A percentile compares a stretch with the other conserved stretches of the same genome.
These are phyloP conservation scores for Eucalyptus caleyi DNA, from an alignment of 345 rosid species.

Conservation along the genomic window DNA sequence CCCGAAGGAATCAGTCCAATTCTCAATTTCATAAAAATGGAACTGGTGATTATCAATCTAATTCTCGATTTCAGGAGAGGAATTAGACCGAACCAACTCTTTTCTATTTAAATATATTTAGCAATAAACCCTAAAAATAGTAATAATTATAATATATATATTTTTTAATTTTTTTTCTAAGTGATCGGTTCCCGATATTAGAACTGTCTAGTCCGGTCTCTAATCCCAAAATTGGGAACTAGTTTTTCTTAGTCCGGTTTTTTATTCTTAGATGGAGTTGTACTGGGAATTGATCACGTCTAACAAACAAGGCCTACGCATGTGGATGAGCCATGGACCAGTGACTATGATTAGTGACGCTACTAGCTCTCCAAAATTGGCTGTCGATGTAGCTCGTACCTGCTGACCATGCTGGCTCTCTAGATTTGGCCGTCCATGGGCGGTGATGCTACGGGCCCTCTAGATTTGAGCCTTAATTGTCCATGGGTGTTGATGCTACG, in stretches of 20 bases:
- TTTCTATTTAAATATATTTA: too few relatives aligned
- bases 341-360: background rate
- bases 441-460: too few relatives aligned
- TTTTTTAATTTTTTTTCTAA: too few relatives aligned
- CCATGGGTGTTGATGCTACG: background rate
- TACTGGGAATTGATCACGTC: accelerated
- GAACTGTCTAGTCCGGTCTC: accelerated
- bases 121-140: too few relatives aligned
- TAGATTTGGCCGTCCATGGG: background rate
- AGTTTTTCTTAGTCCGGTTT: accelerated
- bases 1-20: accelerated
- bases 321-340: background rate
- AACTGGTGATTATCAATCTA: accelerated
- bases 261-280: accelerated
- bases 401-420: background rate
- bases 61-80: accelerated
- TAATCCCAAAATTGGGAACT: too few relatives aligned
- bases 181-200: accelerated
- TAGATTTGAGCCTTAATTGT: too few relatives aligned
- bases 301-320: background rate
- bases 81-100: accelerated
- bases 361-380: background rate
- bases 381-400: background rate
- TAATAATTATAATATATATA: too few relatives aligned
- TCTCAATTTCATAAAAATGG: too few relatives aligned